Base-by-base conservation (phyloP, 2,329 filamentous ascomycete genomes). In the Colletotrichum shisoi region DNA sequence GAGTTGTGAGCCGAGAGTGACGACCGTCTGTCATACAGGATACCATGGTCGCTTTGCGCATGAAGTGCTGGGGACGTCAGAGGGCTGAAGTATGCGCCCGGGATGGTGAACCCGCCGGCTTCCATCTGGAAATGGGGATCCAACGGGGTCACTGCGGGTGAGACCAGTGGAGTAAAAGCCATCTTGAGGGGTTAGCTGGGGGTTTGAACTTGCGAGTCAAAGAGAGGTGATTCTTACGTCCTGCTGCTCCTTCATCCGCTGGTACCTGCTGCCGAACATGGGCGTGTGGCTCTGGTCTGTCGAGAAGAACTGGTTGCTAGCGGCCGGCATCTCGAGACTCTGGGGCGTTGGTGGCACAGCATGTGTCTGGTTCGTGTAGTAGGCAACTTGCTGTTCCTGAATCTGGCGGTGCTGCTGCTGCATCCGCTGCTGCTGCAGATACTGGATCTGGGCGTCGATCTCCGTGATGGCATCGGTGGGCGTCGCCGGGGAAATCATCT, bases 61-160 rank as follows among this genome's bases (percentile, higher is more conserved):
- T 91, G 89, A 19, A 95, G 81, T 3, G 91, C 91, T 1, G 92
- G 92, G 17, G 92, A 95, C 5, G 91, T 93, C 56, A 95, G 82
- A 11, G 92, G 92, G 74, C 91, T 95, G 76, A 95, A 94, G 78
- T 93, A 94, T 40, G 90, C 86, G 42, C 86, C 86, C 0, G 90
- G 88, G 3, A 91, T 83, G 6, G 85, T 84, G 72, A 87, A 92
- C 51, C 81, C 80, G 54, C 81, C 80, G 39, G 78, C 79, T 27
- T 88, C 85, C 67, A 86, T 80, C 52, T 84, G 82, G 74, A 92
- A 93, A 70, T 89, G 87, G 48, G 86, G 83, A 73, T 94, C 92
- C 57, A 93, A 83, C 24, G 92, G 91, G 2, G 91, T 94, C 49
- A 94, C 91, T 4, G 91, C 92, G n/a, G 92, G 92, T 19, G 92